Evolutionary conservation across 2,329 filamentous ascomycete species (phyloP).

Genomic region (Aureobasidium sp.): DNA sequence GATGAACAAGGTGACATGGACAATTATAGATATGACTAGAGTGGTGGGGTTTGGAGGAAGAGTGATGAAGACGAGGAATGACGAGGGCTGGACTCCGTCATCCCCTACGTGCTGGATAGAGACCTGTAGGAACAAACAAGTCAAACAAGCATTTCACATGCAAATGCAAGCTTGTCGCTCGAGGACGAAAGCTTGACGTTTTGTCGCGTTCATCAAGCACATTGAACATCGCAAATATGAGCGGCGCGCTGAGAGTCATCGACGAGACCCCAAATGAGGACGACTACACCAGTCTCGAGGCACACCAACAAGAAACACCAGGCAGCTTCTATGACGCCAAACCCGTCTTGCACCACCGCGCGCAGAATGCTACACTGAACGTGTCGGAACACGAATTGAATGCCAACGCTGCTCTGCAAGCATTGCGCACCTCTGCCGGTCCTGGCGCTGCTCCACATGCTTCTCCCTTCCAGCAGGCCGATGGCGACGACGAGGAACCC

Average conservation of each 20-base stretch:
- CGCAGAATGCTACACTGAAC: conserved; percentile 50
- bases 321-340: conserved; percentile 64
- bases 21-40: background rate
- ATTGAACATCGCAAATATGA: background rate
- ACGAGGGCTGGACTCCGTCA: background rate
- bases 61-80: background rate
- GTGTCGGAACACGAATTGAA: conserved; percentile 49
- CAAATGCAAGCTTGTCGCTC: background rate
- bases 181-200: background rate
- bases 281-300: conserved; percentile 57
- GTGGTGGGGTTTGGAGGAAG: background rate
- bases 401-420: conserved; percentile 38
- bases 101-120: too few species aligned
- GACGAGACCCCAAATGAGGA: conserved; percentile 48
- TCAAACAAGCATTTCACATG: conserved; percentile 8
- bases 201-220: background rate
- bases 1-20: background rate
- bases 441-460: conserved; percentile 28
- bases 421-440: conserved; percentile 37
- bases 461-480: conserved; percentile 10
- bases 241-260: conserved; percentile 37
- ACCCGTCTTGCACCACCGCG: conserved; percentile 62
- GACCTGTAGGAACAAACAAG: background rate
- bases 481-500: conserved; percentile 19
- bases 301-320: conserved; percentile 67